phyloP scores from a whole-genome alignment of 306 rosid species.

The Mimosa pudica region DNA sequence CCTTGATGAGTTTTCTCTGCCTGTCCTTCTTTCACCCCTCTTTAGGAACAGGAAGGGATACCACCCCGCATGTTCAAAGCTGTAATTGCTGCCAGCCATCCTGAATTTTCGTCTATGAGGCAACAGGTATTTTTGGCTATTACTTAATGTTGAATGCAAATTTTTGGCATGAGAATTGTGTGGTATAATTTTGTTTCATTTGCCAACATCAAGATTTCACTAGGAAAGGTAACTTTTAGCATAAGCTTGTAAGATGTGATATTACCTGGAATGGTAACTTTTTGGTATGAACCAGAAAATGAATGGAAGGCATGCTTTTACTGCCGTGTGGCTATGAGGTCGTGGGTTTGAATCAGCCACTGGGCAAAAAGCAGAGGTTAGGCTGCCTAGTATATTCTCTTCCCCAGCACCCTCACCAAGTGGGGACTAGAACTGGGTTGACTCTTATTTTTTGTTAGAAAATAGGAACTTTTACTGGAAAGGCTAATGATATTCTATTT shows the following conservation, averaged over 20 bases:
- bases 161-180: conserved; percentile 10
- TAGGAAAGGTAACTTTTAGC: conserved; percentile 21
- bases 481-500: not conserved
- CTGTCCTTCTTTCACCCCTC: not conserved
- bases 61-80: conserved; percentile 92
- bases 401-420: too few relatives aligned
- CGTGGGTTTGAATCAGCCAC: too few relatives aligned
- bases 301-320: not conserved
- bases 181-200: conserved; percentile 8
- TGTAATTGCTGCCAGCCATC: conserved; percentile 92
- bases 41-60: conserved; percentile 83
- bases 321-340: not conserved
- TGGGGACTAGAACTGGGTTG: too few relatives aligned
- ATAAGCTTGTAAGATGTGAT: not conserved
- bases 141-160: conserved; percentile 7
- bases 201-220: not conserved
- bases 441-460: too few relatives aligned
- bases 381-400: too few relatives aligned
- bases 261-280: not conserved
- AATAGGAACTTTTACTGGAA: not conserved
- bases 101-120: conserved; percentile 91
- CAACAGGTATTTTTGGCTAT: conserved; percentile 73
- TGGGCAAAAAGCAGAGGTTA: too few relatives aligned
- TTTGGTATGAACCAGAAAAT: not conserved
- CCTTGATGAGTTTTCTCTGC: conserved; percentile 26